Percentiles rank a stretch among this genome's conserved stretches.
phyloP scores from a whole-genome alignment of 176 grass and related monocot genomes.

The Ensete glaucum region DNA sequence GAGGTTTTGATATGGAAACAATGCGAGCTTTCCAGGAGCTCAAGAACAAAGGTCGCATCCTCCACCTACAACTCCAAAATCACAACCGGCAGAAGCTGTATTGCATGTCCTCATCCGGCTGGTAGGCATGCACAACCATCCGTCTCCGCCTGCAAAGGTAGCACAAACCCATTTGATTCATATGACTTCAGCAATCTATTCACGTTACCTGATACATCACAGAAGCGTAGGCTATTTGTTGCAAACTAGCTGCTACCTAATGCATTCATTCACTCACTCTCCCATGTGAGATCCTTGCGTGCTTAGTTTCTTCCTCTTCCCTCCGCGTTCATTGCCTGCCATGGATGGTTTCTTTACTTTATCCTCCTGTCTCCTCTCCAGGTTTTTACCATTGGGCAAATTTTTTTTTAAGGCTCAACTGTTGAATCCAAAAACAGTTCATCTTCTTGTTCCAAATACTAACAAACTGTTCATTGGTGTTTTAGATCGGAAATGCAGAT shows the following conservation, averaged over 20 bases:
- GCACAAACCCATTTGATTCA: neutral
- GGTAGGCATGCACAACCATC: neutral
- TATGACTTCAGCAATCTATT: neutral
- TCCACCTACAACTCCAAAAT: slow-evolving; percentile 40
- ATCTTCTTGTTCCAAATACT: no score
- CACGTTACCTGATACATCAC: slow-evolving; percentile 6
- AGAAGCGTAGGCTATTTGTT: slow-evolving; percentile 2
- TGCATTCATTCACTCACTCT: slow-evolving; percentile 3
- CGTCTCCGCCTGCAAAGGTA: neutral
- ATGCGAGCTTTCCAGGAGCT: slow-evolving; percentile 93
- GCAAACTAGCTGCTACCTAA: neutral
- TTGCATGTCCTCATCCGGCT: slow-evolving; percentile 23
- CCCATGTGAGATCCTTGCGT: neutral
- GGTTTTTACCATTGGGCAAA: no score
- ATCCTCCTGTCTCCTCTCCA: no score
- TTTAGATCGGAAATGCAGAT: no score
- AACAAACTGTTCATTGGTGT: neutral
- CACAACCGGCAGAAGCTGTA: slow-evolving; percentile 50
- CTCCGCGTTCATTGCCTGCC: neutral
- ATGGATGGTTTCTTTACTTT: no score
- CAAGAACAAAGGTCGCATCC: slow-evolving; percentile 73
- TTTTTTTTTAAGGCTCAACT: no score
- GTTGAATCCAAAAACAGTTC: no score
- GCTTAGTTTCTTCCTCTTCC: neutral
- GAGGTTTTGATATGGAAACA: slow-evolving; percentile 87